Evolutionary conservation across 345 rosid species (phyloP), one percentile per base, ranked within the genome.

Genomic region (Limnanthes douglasii): DNA sequence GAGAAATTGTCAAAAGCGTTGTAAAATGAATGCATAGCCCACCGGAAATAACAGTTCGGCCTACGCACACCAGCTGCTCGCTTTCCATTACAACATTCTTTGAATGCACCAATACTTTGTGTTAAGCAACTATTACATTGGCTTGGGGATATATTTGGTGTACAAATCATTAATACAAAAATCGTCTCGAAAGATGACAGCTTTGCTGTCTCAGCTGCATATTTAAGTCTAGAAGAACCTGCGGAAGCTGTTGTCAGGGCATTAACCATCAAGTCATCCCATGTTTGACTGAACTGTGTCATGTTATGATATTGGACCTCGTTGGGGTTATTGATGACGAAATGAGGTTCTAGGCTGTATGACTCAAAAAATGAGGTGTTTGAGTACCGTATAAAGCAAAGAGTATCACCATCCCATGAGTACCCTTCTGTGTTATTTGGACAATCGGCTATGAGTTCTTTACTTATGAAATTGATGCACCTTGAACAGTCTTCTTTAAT

Each of bases 341-440:
- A 0, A 21, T 0, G 2, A 0, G 43, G 60, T 6, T 33, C 40
- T 12, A 5, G 5, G 4, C 15, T 33, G n/a, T 21, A 10, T 4
- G n/a, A 1, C 1, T 58, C 54, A 0, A 18, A 42, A 29, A 65
- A 41, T n/a, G 50, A 22, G 7, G 40, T 31, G 43, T 34, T 54
- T 15, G 75, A 15, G 46, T 74, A 74, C 3, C 69, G 66, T 8
- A 66, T 33, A 49, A 56, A 37, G 32, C 77, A 72, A 34, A 32
- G 4, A 21, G 6, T 47, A 0, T 31, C 4, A 13, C 61, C 64
- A 5, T 5, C 14, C 64, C 70, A 62, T 21, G 50, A 35, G 14
- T 54, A 31, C 15, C 50, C 72, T n/a, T 11, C 35, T 31, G 35
- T 11, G 15, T 3, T 31, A 31, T 4, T 4, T 13, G 12, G 35